Evolutionary conservation across 305 asterid species (phyloP).

Genomic region (Fraxinus sp.): DNA sequence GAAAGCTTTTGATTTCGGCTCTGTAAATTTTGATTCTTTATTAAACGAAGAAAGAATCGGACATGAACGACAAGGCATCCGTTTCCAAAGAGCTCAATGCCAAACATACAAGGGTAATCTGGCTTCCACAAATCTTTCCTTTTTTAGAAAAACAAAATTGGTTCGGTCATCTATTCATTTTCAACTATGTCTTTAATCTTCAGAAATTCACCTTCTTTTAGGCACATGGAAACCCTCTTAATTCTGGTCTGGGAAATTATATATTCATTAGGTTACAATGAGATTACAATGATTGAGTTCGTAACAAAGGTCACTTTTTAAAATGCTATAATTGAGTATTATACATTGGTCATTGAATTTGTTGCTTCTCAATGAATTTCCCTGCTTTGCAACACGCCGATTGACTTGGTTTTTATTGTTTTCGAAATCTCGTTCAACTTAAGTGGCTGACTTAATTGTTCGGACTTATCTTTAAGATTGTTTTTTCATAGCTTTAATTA

Average conservation of each 20-base stretch:
- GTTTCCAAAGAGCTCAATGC: constrained; percentile 85
- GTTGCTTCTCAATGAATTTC: constrained; percentile 8
- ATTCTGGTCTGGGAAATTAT: not conserved
- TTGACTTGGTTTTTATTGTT: not conserved
- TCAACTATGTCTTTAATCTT: not conserved
- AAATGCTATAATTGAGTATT: not conserved
- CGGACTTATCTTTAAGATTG: not conserved
- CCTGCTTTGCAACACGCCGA: not conserved
- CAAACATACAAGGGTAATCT: constrained; percentile 66
- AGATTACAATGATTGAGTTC: not conserved
- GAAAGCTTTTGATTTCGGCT: not conserved
- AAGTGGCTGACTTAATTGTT: not conserved
- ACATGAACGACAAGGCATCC: constrained; percentile 75
- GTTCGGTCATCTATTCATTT: not conserved
- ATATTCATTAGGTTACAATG: not conserved
- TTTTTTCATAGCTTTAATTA: not conserved
- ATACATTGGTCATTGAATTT: not conserved
- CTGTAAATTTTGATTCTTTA: not conserved
- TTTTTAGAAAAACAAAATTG: not conserved
- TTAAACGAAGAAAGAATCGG: constrained; percentile 13
- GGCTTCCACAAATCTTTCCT: not conserved
- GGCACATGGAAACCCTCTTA: not conserved
- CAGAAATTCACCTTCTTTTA: not conserved
- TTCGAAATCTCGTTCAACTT: not conserved
- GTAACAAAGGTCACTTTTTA: not conserved